Evolutionary conservation across 495 filamentous ascomycete species (phyloP).

Genomic region (Penicillium parvum): DNA sequence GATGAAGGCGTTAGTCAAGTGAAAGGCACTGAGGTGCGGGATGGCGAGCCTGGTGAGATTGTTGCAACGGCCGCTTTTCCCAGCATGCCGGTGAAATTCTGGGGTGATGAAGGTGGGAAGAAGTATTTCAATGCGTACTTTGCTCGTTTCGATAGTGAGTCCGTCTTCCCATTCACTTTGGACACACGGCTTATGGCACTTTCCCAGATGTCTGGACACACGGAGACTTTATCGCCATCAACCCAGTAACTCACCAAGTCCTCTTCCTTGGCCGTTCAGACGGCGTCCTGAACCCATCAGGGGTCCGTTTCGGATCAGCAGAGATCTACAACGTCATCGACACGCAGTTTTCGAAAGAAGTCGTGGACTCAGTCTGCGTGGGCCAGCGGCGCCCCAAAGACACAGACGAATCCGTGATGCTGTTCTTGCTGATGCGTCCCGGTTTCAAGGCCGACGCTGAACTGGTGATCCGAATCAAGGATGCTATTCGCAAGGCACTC

Average conservation of each 20-base stretch:
- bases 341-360: conserved; percentile 52
- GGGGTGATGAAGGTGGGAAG: conserved; percentile 53
- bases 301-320: conserved; percentile 71
- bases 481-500: conserved; percentile 54
- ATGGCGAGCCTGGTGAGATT: conserved; percentile 67
- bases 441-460: conserved; percentile 47
- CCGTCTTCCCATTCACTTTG: not conserved
- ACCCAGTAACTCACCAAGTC: conserved; percentile 60
- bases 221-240: conserved; percentile 70
- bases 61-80: conserved; percentile 66
- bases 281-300: conserved; percentile 72
- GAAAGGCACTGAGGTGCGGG: conserved; percentile 46
- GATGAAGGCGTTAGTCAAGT: conserved; percentile 50
- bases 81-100: conserved; percentile 68
- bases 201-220: conserved; percentile 66
- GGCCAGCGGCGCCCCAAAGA: conserved; percentile 66
- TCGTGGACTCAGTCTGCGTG: conserved; percentile 68
- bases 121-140: conserved; percentile 70
- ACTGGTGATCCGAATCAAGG: conserved; percentile 56
- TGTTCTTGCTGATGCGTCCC: conserved; percentile 67
- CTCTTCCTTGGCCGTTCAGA: conserved; percentile 72
- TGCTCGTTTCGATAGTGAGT: conserved; percentile 53
- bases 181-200: not conserved
- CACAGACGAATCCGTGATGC: conserved; percentile 65
- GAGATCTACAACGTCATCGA: conserved; percentile 76